Percentiles rank a stretch among this genome's conserved stretches.
Evolutionary conservation across 176 grass and related monocot genomes (phyloP).

Genomic region (Raddia distichophylla): DNA sequence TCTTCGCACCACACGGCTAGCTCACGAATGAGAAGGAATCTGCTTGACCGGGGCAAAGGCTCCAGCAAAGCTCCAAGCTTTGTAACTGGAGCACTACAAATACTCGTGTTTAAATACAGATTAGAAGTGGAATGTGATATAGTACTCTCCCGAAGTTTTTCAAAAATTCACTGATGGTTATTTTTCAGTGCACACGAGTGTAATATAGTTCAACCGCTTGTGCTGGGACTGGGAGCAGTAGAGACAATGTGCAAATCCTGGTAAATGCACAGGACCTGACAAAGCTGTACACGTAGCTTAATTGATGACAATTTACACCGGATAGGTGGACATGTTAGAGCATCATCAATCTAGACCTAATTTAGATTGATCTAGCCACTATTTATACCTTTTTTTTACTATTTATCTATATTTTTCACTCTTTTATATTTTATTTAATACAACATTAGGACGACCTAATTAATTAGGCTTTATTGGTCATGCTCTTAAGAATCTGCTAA

Average conservation of each 20-base stretch:
- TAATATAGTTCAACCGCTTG: background rate
- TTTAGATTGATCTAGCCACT: too few relatives aligned
- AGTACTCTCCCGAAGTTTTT: too few relatives aligned
- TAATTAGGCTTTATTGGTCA: too few relatives aligned
- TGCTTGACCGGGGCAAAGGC: conserved; percentile 44
- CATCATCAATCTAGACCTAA: too few relatives aligned
- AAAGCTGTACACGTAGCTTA: background rate
- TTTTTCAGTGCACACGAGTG: background rate
- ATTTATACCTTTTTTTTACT: too few relatives aligned
- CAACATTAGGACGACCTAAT: too few relatives aligned
- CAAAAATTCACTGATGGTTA: background rate
- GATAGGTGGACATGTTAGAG: background rate
- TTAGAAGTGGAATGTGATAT: conserved; percentile 3
- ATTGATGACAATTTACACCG: background rate
- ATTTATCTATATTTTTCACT: too few relatives aligned
- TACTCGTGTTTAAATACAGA: background rate
- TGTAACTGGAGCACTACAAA: conserved; percentile 6
- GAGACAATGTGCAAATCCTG: background rate
- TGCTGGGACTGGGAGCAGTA: background rate
- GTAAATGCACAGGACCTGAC: background rate
- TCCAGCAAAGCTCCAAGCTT: conserved; percentile 32
- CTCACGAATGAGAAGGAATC: conserved; percentile 11
- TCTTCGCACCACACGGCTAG: background rate
- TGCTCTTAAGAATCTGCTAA: background rate
- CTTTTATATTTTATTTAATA: too few relatives aligned